These are phyloP conservation scores for Vitis hybrid DNA, from an alignment of 177 flowering plant species.

Conservation along the genomic window DNA sequence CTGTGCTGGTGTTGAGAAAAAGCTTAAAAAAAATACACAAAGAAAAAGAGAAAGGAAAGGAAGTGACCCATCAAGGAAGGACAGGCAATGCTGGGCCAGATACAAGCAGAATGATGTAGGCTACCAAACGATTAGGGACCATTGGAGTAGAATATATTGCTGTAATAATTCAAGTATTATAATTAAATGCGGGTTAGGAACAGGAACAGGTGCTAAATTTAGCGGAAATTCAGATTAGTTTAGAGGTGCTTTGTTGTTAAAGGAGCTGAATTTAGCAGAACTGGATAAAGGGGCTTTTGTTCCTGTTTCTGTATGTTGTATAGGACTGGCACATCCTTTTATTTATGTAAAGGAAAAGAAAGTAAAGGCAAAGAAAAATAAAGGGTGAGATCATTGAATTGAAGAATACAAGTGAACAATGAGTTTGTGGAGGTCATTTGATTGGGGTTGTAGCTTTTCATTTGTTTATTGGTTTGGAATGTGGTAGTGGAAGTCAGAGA, in stretches of 20 bases:
- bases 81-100: constrained; percentile 41
- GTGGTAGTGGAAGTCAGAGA: constrained; percentile 31
- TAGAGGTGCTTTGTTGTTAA: constrained; percentile 4
- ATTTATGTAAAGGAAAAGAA: neutral
- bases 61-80: constrained; percentile 37
- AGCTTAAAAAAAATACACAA: constrained; percentile 11
- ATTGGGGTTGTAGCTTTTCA: constrained; percentile 8
- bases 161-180: constrained; percentile 19
- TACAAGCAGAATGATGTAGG: constrained; percentile 43
- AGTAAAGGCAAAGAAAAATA: neutral
- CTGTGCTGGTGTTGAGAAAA: constrained; percentile 20
- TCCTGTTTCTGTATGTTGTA: constrained; percentile 25
- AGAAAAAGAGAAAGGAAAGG: constrained; percentile 20
- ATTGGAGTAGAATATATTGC: constrained; percentile 19
- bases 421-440: constrained; percentile 24
- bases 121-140: constrained; percentile 25
- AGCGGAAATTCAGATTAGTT: constrained; percentile 23
- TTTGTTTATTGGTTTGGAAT: constrained; percentile 24
- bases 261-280: constrained; percentile 54
- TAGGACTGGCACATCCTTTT: constrained; percentile 8
- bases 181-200: constrained; percentile 23
- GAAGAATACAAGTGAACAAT: constrained; percentile 5
- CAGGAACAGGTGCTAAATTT: constrained; percentile 76
- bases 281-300: constrained; percentile 19
- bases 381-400: constrained; percentile 3